Evolutionary conservation across 1,139 yeast species (phyloP).

Genomic region (Magnusiomyces paraingens): DNA sequence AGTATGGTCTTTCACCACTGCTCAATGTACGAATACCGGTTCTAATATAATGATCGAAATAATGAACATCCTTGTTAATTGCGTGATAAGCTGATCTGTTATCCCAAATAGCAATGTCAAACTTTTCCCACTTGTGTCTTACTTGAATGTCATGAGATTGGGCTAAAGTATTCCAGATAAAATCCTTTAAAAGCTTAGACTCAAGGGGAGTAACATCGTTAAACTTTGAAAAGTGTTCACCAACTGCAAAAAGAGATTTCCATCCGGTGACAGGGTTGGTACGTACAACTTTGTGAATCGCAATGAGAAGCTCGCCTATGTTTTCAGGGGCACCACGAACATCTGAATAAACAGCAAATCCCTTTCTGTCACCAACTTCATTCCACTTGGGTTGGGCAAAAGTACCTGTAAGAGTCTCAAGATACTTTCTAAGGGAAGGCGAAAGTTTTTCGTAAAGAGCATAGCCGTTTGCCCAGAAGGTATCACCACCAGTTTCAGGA

Average conservation of each 20-base stretch:
- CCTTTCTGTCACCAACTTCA: constrained; percentile 35
- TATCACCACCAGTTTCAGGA: constrained; percentile 43
- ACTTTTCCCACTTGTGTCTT: constrained; percentile 47
- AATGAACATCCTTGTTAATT: constrained; percentile 13
- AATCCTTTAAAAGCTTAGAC: constrained; percentile 34
- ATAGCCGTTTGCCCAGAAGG: constrained; percentile 37
- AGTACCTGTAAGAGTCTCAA: constrained; percentile 35
- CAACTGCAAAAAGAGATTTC: constrained; percentile 40
- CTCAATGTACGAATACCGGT: constrained; percentile 57
- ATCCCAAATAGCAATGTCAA: constrained; percentile 42
- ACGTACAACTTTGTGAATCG: constrained; percentile 41
- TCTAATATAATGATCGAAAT: constrained; percentile 26
- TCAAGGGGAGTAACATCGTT: constrained; percentile 39
- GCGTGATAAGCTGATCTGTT: constrained; percentile 25
- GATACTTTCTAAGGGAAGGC: constrained; percentile 37
- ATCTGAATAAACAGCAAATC: constrained; percentile 34
- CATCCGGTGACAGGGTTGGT: constrained; percentile 46
- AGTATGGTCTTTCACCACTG: constrained; percentile 49
- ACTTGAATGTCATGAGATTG: constrained; percentile 36
- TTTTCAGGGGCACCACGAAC: constrained; percentile 33
- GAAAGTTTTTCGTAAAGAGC: constrained; percentile 35
- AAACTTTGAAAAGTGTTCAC: constrained; percentile 37
- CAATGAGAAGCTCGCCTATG: constrained; percentile 26
- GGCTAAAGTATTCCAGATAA: constrained; percentile 39
- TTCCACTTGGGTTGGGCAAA: constrained; percentile 28